Base-by-base conservation (phyloP, 805 yeast species). In the Candida wancherniae region DNA sequence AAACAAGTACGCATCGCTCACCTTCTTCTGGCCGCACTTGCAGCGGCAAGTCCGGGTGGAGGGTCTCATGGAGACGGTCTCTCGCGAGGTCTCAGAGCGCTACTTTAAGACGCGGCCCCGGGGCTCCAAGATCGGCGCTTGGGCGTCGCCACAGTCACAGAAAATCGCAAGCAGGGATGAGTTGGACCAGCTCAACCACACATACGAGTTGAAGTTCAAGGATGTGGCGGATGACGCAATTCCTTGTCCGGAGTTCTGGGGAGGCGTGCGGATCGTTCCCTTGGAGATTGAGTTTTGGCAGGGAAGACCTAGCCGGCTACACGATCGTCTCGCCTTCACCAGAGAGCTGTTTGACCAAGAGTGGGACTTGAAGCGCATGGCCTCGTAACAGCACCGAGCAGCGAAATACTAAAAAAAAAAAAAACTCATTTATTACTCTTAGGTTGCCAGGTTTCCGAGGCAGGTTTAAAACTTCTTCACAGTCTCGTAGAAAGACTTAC, bases 211-310 rank as follows among this genome's bases (percentile, higher is more conserved):
- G 33, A 69, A 76, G 52, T 85, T 84, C 40, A 73, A 76, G 40
- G 77, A 69, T 23, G 55, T 60, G 24, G 47, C 48, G 9, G 81
- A 71, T 31, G 74, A 74, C 20, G 77, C 78, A 22, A 76, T 92
- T 25, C 94, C 94, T 17, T 82, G 94, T 42, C 98, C 98, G 10
- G 88, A 84, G 20, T 80, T 66, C 54, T 92, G 98, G 98, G 98
- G 97, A 33, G 98, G 98, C 1, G 54, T 92, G 29, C 71, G 95
- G 50, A 69, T 92, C 11, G 77, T 82, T 24, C 98, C 98, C 4
- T 61, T 84, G 26, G 95, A 86, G 52, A 73, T 90, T 44, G 98
- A 92, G 61, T 92, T 90, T 53, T 92, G 97, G 97, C 98, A 92
- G 63, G 98, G 98, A 11, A 77, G 98, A 42, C 69, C 73, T 37